Evolutionary conservation across 176 grass and related monocot genomes (phyloP), one percentile per base, ranked within the genome.

Genomic region (Juncus effusus): DNA sequence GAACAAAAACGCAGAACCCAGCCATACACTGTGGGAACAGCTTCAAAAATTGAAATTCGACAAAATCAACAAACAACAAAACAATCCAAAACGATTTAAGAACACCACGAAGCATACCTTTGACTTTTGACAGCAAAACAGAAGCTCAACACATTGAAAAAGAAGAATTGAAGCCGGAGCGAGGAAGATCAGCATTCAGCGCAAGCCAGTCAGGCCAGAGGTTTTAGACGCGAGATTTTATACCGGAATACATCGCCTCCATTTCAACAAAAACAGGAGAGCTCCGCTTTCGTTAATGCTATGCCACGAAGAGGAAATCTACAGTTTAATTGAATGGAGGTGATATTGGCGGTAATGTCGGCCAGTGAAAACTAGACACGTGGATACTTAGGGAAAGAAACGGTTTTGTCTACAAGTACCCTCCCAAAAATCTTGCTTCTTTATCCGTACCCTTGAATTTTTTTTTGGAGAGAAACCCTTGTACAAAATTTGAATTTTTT

Each of bases 201-300:
- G 64, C 7, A 36, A 67, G 36, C 5, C 62, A 28, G 19, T 28
- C 38, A 15, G 38, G 38, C 62, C 13, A 64, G 64, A 67, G 64
- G 64, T 67, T 67, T 67, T 67, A 67, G 16, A 47, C 44, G 44
- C 1, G 45, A 67, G 19, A 61, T 38, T 57, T 61, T 12, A 4
- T 38, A 14, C 5, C 1, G 16, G 2, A 36, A 3, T 67, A 13
- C 3, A 51, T 67, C 16, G 42, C n/a, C 64, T 67, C 64, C 64
- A 37, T 40, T 67, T 67, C 0, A 0, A 2, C 4, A 6, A 37
- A 36, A 0, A 66, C 42, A 13, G 45, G 64, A 67, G 44, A 66
- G 49, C 15, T 51, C 64, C 51, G 14, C 42, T 28, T 3, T 54
- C 37, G 10, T n/a, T 4, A 5, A 28, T 66, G 41, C 42, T 19